Conservation (phyloP, 306 rosid species). For the Castanea sativa region DNA sequence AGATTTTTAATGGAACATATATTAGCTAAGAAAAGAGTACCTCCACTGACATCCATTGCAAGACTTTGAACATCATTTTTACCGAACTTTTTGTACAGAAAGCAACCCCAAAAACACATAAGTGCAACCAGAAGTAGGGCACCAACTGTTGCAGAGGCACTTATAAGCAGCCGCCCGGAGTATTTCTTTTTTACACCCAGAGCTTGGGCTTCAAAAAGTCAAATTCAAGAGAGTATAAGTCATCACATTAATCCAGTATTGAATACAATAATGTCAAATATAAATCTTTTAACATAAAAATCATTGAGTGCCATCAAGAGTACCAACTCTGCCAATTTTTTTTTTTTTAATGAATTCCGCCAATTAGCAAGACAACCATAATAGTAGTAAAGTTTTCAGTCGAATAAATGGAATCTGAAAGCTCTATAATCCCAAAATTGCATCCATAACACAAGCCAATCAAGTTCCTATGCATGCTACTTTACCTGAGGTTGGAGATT, state of each 20-base stretch:
- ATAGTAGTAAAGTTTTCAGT: background rate
- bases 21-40: constrained; percentile 42
- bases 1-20: constrained; percentile 19
- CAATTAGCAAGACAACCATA: constrained; percentile 6
- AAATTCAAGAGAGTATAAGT: constrained; percentile 16
- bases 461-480: constrained; percentile 8
- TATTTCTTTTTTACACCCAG: constrained; percentile 71
- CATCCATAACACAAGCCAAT: constrained; percentile 10
- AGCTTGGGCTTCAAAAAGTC: constrained; percentile 49
- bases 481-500: constrained; percentile 54
- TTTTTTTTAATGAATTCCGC: too few relatives aligned
- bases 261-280: constrained; percentile 15
- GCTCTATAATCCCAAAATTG: constrained; percentile 5
- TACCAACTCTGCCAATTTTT: background rate
- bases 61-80: constrained; percentile 66
- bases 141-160: constrained; percentile 99
- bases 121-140: constrained; percentile 98
- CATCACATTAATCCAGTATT: constrained; percentile 18
- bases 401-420: constrained; percentile 5
- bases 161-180: constrained; percentile 87
- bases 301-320: constrained; percentile 10
- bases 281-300: background rate
- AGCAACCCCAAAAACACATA: constrained; percentile 99
- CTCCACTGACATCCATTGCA: constrained; percentile 85
- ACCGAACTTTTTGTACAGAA: constrained; percentile 86